Evolutionary conservation across 345 rosid species (phyloP).

Genomic region (Murraya koenigii): DNA sequence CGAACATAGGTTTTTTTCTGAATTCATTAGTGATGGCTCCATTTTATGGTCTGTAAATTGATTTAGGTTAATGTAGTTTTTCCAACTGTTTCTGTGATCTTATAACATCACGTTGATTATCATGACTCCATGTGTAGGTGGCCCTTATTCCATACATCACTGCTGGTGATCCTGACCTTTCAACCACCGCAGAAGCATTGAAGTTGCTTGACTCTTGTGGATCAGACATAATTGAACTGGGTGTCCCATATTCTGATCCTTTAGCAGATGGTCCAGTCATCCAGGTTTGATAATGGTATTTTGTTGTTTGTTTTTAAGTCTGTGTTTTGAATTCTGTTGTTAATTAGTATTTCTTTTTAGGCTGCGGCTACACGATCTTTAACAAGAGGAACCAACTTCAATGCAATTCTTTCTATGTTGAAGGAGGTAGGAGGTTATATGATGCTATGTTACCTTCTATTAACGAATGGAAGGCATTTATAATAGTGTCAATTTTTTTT

Average conservation of each 20-base stretch:
- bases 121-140: conserved; percentile 45
- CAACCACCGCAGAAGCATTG: conserved; percentile 82
- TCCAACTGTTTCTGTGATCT: background rate
- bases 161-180: conserved; percentile 97
- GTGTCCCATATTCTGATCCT: conserved; percentile 92
- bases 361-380: conserved; percentile 90
- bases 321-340: conserved; percentile 3
- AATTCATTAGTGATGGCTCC: background rate
- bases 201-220: conserved; percentile 80
- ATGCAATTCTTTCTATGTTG: conserved; percentile 64
- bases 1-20: background rate
- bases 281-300: conserved; percentile 49
- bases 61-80: background rate
- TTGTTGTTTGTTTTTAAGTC: background rate
- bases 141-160: conserved; percentile 88
- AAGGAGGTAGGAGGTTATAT: conserved; percentile 50
- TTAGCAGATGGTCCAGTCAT: conserved; percentile 92
- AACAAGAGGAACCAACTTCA: conserved; percentile 73
- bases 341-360: conserved; percentile 33
- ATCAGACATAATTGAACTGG: conserved; percentile 78
- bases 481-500: background rate
- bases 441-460: background rate
- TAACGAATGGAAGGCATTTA: background rate
- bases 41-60: background rate
- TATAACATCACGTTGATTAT: background rate